These are phyloP conservation scores for Collybiopsis confluens DNA, from an alignment of 768 basidiomycete genomes.

Conservation along the genomic window DNA sequence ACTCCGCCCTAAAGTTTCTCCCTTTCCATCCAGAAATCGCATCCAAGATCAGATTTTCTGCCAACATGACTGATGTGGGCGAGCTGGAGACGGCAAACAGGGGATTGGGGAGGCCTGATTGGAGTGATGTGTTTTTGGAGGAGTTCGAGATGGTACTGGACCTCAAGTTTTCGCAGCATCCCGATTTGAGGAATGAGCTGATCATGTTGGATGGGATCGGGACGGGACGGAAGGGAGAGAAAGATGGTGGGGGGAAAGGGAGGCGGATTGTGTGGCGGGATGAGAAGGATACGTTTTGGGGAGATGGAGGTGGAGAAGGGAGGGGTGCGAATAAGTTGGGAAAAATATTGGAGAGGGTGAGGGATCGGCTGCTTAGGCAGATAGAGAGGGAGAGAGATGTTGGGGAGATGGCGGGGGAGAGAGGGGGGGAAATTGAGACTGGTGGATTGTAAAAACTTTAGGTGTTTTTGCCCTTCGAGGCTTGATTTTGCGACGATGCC, in stretches of 20 bases:
- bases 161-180: slow-evolving; percentile 70
- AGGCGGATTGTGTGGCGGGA: slow-evolving; percentile 52
- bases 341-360: slow-evolving; percentile 49
- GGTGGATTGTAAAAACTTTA: not conserved
- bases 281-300: slow-evolving; percentile 61
- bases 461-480: no score
- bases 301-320: slow-evolving; percentile 39
- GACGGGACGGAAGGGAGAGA: slow-evolving; percentile 26
- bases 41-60: slow-evolving; percentile 46
- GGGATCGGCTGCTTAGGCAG: slow-evolving; percentile 39
- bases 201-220: not conserved
- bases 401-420: not conserved
- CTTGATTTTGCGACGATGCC: no score
- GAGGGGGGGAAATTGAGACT: no score
- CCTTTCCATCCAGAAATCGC: slow-evolving; percentile 43
- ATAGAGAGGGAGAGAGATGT: slow-evolving; percentile 12
- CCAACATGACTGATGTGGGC: slow-evolving; percentile 32
- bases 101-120: slow-evolving; percentile 41
- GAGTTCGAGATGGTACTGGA: slow-evolving; percentile 70
- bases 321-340: slow-evolving; percentile 63
- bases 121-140: slow-evolving; percentile 47
- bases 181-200: slow-evolving; percentile 48
- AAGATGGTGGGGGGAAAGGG: slow-evolving; percentile 44
- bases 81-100: slow-evolving; percentile 26
- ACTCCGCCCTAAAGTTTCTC: slow-evolving; percentile 70